Evolutionary conservation across 2,329 filamentous ascomycete genomes (phyloP), one percentile per base, ranked within the genome.

Genomic region (Neophaeococcomyces aloes): DNA sequence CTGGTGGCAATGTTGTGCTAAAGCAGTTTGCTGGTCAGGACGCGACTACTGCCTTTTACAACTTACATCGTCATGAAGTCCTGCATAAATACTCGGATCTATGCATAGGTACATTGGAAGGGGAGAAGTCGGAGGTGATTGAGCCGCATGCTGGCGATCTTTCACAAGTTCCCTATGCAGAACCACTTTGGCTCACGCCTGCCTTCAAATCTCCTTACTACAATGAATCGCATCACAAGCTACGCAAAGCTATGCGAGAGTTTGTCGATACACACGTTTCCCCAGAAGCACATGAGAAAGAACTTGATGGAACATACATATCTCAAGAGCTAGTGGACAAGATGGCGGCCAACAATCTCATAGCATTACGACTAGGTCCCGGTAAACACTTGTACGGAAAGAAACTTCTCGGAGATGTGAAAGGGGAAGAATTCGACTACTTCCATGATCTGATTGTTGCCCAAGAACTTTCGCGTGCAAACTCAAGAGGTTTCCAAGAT

Each of bases 1-100:
- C 78, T 2, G 64, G 64, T 13, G 66, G 66, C 13, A 54, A 53
- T 29, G 65, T 67, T 4, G 56, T 65, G 11, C 54, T 69, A 1
- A 36, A 61, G 23, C 64, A 68, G 40, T 54, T 62, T 32, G 66
- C 64, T 27, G 66, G 66, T 18, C 57, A 55, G 32, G 66, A 69
- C 47, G 66, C 63, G 1, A 68, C 65, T 1, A 56, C 50, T 13
- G 65, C 58, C 6, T 69, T 65, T 49, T 94, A 93, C 75, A 93
- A 93, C 69, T 78, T 94, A 42, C 87, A 94, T 67, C 74, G 86
- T 19, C 86, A 94, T 55, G 86, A 94, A 64, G 84, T 93, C n/a
- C 74, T 94, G 8, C 69, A 79, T 48, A 87, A 87, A 62, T 93
- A 93, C 70, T 66, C 72, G 36, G 71, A 76, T 56, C 74, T 94